Base-by-base conservation (phyloP, 192 early-diverging fungal species). In the Coemansia sp. region DNA sequence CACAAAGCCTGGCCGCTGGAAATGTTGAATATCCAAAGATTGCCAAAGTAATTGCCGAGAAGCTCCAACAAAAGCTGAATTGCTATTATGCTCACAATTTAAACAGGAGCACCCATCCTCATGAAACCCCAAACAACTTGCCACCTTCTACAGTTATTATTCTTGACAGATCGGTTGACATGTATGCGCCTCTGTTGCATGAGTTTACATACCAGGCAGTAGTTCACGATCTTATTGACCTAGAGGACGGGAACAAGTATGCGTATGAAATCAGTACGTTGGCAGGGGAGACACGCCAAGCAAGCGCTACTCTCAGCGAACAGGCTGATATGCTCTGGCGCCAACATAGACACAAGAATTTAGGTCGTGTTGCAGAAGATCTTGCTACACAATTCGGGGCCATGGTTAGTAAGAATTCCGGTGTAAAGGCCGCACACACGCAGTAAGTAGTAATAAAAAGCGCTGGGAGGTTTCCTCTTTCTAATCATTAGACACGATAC, bases 121-220 rank as follows among this genome's bases (percentile, higher is more conserved):
- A 88, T 84, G 16, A 82, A 88, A 47, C 63, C 9, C 16, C 73
- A 76, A 85, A 62, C 47, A 78, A 45, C 16, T 70, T 78, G 52
- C 79, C 87, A 45, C 90, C 87, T 45, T 88, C 93, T 18, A 88
- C 93, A 5, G 65, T 98, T 32, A 87, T 99, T 43, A 86, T 99
- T 54, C 73, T 93, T 11, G 98, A 99, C 67, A 86, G 98, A 22
- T 90, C 92, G 0, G 85, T 98, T 36, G 98, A 99, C 76, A 80
- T 93, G 66, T 89, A 89, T 46, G 87, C 93, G 8, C 95, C 98
- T 1, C 83, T 98, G 13, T 66, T 98, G 21, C 97, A 98, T 74
- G 98, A 99, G 71, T 94, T 98, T 46, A 96, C 96, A 2, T 99
- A 99, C 71, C 98, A 99, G 69, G 95, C 96, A 4, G 95, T 97